phyloP scores from a whole-genome alignment of 192 early-diverging fungal genomes.

The Coemansia sp. region DNA sequence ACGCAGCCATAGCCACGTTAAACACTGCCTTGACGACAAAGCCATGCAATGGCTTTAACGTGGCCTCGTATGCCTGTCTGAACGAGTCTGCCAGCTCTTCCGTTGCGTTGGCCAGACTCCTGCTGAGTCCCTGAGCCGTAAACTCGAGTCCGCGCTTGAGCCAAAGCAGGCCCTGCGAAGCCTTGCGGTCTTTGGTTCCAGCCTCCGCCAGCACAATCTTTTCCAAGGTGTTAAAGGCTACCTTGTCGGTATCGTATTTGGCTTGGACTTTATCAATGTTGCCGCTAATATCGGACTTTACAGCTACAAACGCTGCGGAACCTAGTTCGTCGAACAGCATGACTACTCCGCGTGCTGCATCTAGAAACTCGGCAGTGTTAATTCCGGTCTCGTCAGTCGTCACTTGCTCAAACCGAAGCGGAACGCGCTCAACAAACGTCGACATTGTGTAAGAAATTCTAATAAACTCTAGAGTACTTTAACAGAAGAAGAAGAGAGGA shows the following conservation, averaged over 20 bases:
- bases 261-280: conserved; percentile 79
- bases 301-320: conserved; percentile 75
- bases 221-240: conserved; percentile 75
- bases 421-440: conserved; percentile 58
- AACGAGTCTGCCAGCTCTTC: conserved; percentile 75
- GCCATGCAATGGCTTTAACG: conserved; percentile 70
- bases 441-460: conserved; percentile 20
- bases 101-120: conserved; percentile 53
- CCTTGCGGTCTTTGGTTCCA: conserved; percentile 77
- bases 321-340: conserved; percentile 66
- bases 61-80: conserved; percentile 68
- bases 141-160: conserved; percentile 84
- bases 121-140: conserved; percentile 68
- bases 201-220: conserved; percentile 74
- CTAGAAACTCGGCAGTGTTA: conserved; percentile 73
- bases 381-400: conserved; percentile 62
- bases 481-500: neutral
- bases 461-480: neutral
- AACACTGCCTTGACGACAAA: conserved; percentile 71
- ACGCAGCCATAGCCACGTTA: conserved; percentile 80
- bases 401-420: conserved; percentile 70
- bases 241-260: conserved; percentile 68
- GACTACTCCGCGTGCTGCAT: conserved; percentile 75
- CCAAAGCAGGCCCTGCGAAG: conserved; percentile 93
- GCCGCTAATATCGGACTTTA: conserved; percentile 89